phyloP scores from a whole-genome alignment of 306 rosid species.

The Abrus precatorius region DNA sequence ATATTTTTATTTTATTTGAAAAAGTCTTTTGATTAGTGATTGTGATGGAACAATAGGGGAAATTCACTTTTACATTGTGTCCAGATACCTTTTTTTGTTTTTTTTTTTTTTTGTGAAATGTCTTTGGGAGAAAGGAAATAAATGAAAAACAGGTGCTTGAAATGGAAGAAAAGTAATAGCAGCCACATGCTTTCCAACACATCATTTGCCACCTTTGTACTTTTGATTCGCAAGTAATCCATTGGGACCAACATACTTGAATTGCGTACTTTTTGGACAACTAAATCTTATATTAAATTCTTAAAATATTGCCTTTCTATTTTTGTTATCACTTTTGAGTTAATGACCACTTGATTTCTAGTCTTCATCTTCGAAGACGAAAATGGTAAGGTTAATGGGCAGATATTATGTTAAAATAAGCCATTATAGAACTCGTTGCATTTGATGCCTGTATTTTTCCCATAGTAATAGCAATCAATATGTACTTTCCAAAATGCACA shows the following conservation, averaged over 20 bases:
- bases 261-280: background rate
- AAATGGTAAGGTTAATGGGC: background rate
- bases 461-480: background rate
- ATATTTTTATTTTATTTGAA: background rate
- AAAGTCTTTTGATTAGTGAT: background rate
- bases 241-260: background rate
- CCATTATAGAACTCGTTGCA: background rate
- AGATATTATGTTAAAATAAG: background rate
- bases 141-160: constrained; percentile 11
- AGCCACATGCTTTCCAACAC: constrained; percentile 8
- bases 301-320: background rate
- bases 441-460: background rate
- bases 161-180: background rate
- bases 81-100: background rate
- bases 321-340: background rate
- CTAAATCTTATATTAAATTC: background rate
- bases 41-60: background rate
- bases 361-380: too few species aligned
- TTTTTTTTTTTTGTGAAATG: background rate
- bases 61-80: background rate
- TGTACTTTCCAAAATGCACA: background rate
- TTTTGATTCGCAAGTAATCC: background rate
- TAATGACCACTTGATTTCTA: background rate
- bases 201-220: background rate
- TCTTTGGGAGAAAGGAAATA: background rate